phyloP scores from a whole-genome alignment of 305 asterid genomes.

The Fraxinus platypoda region DNA sequence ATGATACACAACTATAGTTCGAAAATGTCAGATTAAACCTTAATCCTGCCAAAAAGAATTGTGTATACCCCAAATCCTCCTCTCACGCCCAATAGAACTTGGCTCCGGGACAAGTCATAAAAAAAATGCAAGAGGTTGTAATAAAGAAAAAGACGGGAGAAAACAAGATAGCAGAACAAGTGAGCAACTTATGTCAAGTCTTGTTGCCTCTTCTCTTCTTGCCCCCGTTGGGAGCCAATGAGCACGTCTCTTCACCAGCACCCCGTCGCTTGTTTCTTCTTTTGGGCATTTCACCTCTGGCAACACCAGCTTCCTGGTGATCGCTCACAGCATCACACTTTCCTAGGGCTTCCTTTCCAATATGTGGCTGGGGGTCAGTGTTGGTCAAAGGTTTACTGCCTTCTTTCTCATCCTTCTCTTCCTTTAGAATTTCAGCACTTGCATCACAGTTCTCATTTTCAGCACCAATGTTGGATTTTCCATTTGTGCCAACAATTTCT shows the following conservation, averaged over 20 bases:
- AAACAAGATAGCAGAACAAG: background rate
- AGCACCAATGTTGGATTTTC: constrained; percentile 18
- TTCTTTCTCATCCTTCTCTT: constrained; percentile 25
- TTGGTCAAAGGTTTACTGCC: constrained; percentile 15
- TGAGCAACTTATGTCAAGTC: background rate
- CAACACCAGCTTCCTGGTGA: constrained; percentile 2
- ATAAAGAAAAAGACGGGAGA: constrained; percentile 10
- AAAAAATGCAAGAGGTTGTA: background rate
- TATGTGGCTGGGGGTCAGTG: constrained; percentile 15
- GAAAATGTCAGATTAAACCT: background rate
- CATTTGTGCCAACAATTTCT: constrained; percentile 31
- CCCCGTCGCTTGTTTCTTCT: constrained; percentile 9
- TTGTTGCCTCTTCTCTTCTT: constrained; percentile 16
- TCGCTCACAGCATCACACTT: constrained; percentile 1
- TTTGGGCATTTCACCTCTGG: constrained; percentile 22
- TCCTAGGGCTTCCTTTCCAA: background rate
- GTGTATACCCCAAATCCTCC: background rate
- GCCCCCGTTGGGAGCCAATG: constrained; percentile 8
- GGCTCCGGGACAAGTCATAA: background rate
- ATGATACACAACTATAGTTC: constrained; percentile 6
- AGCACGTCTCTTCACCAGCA: constrained; percentile 10
- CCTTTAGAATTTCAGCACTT: constrained; percentile 31
- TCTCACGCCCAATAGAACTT: background rate
- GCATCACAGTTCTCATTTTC: constrained; percentile 35
- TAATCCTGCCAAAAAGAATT: background rate